phyloP scores from a whole-genome alignment of 371 early-diverging fungal genomes.

The Mortierella sp. region DNA sequence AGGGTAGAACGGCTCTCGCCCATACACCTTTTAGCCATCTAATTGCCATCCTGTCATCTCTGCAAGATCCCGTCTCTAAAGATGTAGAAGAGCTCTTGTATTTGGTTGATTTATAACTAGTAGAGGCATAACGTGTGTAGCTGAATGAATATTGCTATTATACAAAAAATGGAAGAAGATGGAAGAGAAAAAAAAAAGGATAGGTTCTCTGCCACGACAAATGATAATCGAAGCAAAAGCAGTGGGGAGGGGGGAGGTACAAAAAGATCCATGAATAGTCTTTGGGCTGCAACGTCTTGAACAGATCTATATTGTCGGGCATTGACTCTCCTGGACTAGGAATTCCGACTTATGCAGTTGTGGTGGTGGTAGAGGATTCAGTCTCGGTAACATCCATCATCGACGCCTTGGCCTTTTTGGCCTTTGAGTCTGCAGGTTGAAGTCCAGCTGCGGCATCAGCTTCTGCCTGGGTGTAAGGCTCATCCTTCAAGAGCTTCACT shows the following conservation, averaged over 20 bases:
- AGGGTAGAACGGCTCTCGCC: too few species aligned
- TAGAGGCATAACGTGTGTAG: too few species aligned
- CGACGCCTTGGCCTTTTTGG: constrained; percentile 48
- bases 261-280: neutral
- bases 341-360: constrained; percentile 22
- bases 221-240: too few species aligned
- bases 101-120: too few species aligned
- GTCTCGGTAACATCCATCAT: constrained; percentile 29
- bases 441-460: constrained; percentile 84
- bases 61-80: too few species aligned
- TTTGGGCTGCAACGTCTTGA: too few species aligned
- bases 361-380: constrained; percentile 9
- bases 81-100: too few species aligned
- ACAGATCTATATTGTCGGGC: too few species aligned
- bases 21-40: too few species aligned
- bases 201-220: neutral
- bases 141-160: too few species aligned
- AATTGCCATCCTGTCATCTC: too few species aligned
- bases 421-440: constrained; percentile 47
- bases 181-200: constrained; percentile 16
- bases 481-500: constrained; percentile 72
- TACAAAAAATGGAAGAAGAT: neutral
- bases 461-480: constrained; percentile 83
- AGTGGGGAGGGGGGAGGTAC: neutral
- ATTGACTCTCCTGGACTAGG: too few species aligned